phyloP scores from a whole-genome alignment of 257 asterid genomes.

The Catharanthus roseus region DNA sequence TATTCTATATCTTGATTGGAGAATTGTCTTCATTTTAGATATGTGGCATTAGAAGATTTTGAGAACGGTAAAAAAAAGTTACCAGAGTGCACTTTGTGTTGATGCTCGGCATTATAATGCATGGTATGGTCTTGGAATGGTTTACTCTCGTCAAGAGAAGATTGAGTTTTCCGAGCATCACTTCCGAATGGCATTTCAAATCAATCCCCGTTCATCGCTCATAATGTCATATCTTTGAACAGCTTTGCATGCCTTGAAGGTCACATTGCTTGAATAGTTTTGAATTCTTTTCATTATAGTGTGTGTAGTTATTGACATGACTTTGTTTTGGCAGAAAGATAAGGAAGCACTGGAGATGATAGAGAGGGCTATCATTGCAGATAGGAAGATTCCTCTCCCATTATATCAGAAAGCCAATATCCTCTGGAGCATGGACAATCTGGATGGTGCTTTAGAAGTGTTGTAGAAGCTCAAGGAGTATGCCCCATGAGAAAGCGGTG shows the following conservation, averaged over 20 bases:
- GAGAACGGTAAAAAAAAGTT: conserved; percentile 82
- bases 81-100: conserved; percentile 74
- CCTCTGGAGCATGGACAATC: conserved; percentile 72
- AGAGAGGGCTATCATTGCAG: conserved; percentile 85
- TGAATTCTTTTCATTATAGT: background rate
- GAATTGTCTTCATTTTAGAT: conserved; percentile 36
- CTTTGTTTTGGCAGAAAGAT: conserved; percentile 48
- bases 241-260: conserved; percentile 82
- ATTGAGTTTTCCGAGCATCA: conserved; percentile 90
- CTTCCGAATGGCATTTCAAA: conserved; percentile 79
- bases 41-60: conserved; percentile 86
- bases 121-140: conserved; percentile 98
- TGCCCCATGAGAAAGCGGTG: conserved; percentile 86
- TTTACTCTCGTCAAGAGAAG: conserved; percentile 90
- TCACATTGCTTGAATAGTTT: conserved; percentile 19
- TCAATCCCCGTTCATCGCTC: conserved; percentile 85
- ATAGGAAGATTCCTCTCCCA: conserved; percentile 94
- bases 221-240: conserved; percentile 94
- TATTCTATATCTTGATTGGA: conserved; percentile 14
- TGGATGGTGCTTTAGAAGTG: conserved; percentile 81
- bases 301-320: background rate
- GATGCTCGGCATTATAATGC: conserved; percentile 95
- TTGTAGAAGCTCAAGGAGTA: conserved; percentile 93
- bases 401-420: conserved; percentile 92
- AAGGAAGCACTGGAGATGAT: conserved; percentile 80